A percentile compares a stretch with the other conserved stretches of the same genome.
These are phyloP conservation scores for Lactuca sativa DNA, from an alignment of 129 eudicot genomes.

Conservation along the genomic window DNA sequence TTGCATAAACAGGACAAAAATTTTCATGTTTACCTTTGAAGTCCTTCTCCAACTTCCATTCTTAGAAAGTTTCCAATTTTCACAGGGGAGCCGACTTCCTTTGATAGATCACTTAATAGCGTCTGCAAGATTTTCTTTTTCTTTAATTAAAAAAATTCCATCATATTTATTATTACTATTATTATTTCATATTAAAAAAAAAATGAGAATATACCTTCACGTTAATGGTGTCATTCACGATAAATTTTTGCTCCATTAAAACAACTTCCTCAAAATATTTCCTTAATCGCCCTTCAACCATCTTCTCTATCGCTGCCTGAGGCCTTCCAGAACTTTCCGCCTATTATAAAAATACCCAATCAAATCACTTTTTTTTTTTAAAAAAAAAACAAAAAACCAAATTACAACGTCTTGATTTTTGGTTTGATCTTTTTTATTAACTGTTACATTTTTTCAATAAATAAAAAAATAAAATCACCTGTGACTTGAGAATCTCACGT, in stretches of 20 bases:
- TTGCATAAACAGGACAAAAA: too few relatives aligned
- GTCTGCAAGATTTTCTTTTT: conserved; percentile 43
- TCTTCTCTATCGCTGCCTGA: conserved; percentile 88
- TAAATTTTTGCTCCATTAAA: conserved; percentile 91
- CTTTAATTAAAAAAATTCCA: neutral
- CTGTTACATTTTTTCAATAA: too few relatives aligned
- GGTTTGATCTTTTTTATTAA: neutral
- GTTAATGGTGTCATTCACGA: conserved; percentile 58
- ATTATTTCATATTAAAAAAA: too few relatives aligned
- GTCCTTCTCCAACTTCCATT: conserved; percentile 95
- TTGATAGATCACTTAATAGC: conserved; percentile 54
- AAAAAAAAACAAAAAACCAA: conserved; percentile 14
- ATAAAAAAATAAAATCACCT: conserved; percentile 41
- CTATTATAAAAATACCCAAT: too few relatives aligned
- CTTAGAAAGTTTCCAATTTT: conserved; percentile 66
- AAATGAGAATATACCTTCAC: conserved; percentile 50
- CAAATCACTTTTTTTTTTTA: too few relatives aligned
- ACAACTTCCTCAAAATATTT: conserved; percentile 95
- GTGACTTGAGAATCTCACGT: conserved; percentile 88
- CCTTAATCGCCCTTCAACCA: conserved; percentile 94
- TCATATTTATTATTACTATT: too few relatives aligned
- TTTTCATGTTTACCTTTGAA: conserved; percentile 47
- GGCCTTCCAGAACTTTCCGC: conserved; percentile 76
- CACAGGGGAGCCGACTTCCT: conserved; percentile 87
- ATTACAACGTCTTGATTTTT: too few relatives aligned